phyloP scores from a whole-genome alignment of 1,284 basidiomycete species.

The Cryptococcus sp. region DNA sequence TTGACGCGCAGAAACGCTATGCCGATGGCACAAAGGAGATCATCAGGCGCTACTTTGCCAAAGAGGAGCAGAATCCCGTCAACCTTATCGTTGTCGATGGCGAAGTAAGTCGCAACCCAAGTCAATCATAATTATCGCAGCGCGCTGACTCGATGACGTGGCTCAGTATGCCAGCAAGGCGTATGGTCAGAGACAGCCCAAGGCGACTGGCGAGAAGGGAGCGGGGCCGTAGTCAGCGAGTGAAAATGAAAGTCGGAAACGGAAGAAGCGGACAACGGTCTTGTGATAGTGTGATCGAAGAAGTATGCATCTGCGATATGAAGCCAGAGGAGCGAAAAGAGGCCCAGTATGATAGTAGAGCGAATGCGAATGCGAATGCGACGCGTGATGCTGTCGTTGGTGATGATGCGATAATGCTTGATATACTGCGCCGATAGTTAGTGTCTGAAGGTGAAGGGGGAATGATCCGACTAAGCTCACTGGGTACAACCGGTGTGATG shows the following conservation, averaged over 20 bases:
- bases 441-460: too few relatives aligned
- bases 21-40: slow-evolving; percentile 78
- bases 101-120: slow-evolving; percentile 33
- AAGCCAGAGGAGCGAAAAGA: background rate
- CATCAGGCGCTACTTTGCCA: slow-evolving; percentile 72
- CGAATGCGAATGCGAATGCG: background rate
- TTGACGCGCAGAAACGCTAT: slow-evolving; percentile 89
- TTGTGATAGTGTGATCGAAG: background rate
- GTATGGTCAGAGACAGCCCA: slow-evolving; percentile 45
- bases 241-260: background rate
- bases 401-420: background rate
- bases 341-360: background rate
- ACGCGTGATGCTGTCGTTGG: background rate
- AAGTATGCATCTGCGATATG: too few relatives aligned
- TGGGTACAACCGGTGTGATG: too few relatives aligned
- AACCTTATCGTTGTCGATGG: slow-evolving; percentile 77
- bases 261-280: background rate
- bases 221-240: slow-evolving; percentile 8
- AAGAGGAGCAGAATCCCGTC: slow-evolving; percentile 69
- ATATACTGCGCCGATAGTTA: too few relatives aligned
- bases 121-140: background rate
- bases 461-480: too few relatives aligned
- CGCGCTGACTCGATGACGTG: background rate
- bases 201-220: slow-evolving; percentile 16
- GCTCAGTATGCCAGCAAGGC: slow-evolving; percentile 52